phyloP scores from a whole-genome alignment of 257 asterid species.

The Echites panduratus region DNA sequence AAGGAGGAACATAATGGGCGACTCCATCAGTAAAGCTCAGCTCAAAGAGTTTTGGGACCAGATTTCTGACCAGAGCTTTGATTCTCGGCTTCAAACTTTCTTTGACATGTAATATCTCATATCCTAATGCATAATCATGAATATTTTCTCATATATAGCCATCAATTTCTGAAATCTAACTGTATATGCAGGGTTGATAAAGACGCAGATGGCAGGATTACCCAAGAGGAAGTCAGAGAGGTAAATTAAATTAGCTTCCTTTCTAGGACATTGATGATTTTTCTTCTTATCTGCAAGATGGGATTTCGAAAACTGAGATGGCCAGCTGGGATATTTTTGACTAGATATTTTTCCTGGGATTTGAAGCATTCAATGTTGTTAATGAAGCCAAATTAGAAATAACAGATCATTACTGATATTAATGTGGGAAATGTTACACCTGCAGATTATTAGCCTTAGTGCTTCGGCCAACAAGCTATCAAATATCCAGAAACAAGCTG shows the following conservation, averaged over 20 bases:
- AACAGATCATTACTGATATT: not conserved
- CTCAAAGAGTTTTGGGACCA: constrained; percentile 79
- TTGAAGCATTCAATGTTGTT: not conserved
- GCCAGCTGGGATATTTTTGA: too few species aligned
- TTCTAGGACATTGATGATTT: not conserved
- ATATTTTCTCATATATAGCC: not conserved
- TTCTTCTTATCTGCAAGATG: too few species aligned
- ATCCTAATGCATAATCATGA: not conserved
- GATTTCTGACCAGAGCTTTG: constrained; percentile 75
- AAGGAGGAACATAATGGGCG: constrained; percentile 52
- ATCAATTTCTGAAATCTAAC: not conserved
- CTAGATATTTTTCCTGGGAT: not conserved
- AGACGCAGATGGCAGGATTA: constrained; percentile 76
- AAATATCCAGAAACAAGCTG: constrained; percentile 71
- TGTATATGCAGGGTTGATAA: constrained; percentile 75
- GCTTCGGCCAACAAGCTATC: constrained; percentile 90
- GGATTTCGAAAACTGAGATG: not conserved
- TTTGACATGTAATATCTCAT: constrained; percentile 68
- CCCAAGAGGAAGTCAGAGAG: constrained; percentile 91
- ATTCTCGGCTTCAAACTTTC: constrained; percentile 77
- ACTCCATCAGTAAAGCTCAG: constrained; percentile 48
- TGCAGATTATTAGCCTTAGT: constrained; percentile 73
- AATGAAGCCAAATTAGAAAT: not conserved
- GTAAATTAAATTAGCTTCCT: constrained; percentile 22
- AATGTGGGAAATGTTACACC: not conserved